Evolutionary conservation across 139 green algal genomes (phyloP).

Genomic region (Auxenochlorella pyrenoidosa): DNA sequence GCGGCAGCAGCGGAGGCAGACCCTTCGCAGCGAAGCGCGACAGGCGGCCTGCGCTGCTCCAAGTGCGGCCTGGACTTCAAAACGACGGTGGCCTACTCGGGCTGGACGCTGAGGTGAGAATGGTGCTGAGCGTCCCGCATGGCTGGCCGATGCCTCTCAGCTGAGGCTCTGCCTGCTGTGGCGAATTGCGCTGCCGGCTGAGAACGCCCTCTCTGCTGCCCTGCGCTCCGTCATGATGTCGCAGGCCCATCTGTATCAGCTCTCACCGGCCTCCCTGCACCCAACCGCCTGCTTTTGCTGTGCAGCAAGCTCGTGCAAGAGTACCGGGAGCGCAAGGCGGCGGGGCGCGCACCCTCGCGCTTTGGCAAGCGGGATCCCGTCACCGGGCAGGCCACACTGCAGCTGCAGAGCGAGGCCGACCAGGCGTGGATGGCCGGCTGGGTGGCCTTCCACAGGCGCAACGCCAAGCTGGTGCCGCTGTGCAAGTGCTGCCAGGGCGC

Average conservation of each 20-base stretch:
- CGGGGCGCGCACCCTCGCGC: background rate
- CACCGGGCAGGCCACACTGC: background rate
- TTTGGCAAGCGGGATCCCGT: background rate
- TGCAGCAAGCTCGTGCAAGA: constrained; percentile 1
- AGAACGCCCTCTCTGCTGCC: too few relatives aligned
- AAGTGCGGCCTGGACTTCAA: constrained; percentile 5
- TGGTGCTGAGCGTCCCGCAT: background rate
- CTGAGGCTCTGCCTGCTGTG: too few relatives aligned
- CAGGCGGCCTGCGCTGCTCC: background rate
- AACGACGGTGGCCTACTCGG: background rate
- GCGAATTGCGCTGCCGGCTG: too few relatives aligned
- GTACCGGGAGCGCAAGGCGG: background rate
- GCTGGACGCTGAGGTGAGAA: constrained; percentile 14
- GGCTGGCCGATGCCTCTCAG: background rate
- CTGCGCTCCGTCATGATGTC: background rate
- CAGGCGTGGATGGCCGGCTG: background rate
- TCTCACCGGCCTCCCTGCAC: too few relatives aligned
- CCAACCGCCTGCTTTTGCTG: background rate
- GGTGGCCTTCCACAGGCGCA: background rate
- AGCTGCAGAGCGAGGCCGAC: background rate
- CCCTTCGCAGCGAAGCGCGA: background rate
- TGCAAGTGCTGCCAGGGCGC: constrained; percentile 7
- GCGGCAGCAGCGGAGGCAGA: background rate
- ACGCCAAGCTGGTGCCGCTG: background rate
- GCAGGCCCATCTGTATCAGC: background rate